Percentiles rank a stretch among this genome's conserved stretches.
Conservation (phyloP, 495 filamentous ascomycete genomes). For the Cairneyella variabilis region DNA sequence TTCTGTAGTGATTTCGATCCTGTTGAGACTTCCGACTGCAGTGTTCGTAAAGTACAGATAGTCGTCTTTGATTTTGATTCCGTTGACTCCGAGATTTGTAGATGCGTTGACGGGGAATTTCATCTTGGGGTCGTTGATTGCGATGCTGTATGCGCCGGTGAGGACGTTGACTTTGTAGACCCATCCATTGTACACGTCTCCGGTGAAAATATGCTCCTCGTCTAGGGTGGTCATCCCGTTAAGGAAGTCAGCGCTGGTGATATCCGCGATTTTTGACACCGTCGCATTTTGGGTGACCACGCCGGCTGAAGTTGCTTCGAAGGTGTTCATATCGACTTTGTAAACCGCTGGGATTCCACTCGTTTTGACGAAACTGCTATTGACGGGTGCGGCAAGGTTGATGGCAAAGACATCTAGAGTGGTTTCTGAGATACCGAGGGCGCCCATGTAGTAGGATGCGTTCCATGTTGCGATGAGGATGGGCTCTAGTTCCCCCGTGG, state of each 20-base stretch:
- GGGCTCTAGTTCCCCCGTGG: conserved; percentile 16
- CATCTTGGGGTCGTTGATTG: too few relatives aligned
- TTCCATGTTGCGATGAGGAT: not conserved
- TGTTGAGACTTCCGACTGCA: too few relatives aligned
- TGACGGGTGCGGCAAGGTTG: conserved; percentile 18
- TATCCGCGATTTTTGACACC: conserved; percentile 26
- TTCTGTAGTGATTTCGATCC: too few relatives aligned
- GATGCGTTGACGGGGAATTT: too few relatives aligned
- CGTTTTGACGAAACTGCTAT: conserved; percentile 32
- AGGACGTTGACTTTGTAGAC: too few relatives aligned
- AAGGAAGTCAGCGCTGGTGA: conserved; percentile 36
- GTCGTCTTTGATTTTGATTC: too few relatives aligned
- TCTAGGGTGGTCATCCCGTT: conserved; percentile 34
- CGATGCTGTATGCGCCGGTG: too few relatives aligned
- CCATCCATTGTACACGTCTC: too few relatives aligned
- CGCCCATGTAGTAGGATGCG: conserved; percentile 23
- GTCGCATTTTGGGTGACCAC: not conserved
- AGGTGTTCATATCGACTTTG: conserved; percentile 30
- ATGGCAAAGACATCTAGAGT: conserved; percentile 38
- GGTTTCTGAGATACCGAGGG: conserved; percentile 41
- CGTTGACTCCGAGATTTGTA: too few relatives aligned
- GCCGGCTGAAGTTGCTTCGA: not conserved
- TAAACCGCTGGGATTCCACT: conserved; percentile 30
- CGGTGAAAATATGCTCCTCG: too few relatives aligned
- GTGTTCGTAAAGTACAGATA: too few relatives aligned